Evolutionary conservation across 495 filamentous ascomycete species (phyloP), one percentile per base, ranked within the genome.

Genomic region (Aspergillus incahuasiensis): DNA sequence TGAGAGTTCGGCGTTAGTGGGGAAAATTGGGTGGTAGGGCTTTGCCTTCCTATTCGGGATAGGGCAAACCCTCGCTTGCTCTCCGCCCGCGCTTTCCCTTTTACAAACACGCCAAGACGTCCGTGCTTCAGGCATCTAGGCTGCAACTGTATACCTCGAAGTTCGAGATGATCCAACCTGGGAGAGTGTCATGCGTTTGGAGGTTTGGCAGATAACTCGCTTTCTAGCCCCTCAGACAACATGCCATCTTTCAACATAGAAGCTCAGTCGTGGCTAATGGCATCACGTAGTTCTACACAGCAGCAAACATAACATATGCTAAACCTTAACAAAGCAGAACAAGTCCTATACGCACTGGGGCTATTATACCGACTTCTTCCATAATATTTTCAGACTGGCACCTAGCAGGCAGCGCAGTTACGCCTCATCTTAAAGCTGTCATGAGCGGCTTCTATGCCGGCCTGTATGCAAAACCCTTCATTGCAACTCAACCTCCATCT

Each of bases 401-500:
- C 39, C 41, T 21, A 15, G 19, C 13, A 18, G 54, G 16, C 20
- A 45, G 42, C 15, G 46, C 43, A 49, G 45, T 28, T 35, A 48
- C 48, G 53, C 52, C 47, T 19, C 21, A 35, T 38, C 53, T 22
- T 45, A 35, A 45, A 11, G 2, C 18, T 56, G 32, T 44, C 46
- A 24, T 35, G 30, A 25, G 11, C 45, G 39, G 22, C 22, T 39
- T 39, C 41, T 51, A 20, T 16, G 32, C 32, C 3, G 12, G 9
- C 18, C 38, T n/a, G 5, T 13, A 12, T 6, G 21, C 21, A 8
- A 12, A 9, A 1, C 8, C 18, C 6, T 74, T 54, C 34, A 79
- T 55, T 78, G 72, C 75, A 78, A 74, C 57, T 81, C 78, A 34
- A 79, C 69, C 47, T 75, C 75, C 68, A 81, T 63, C 52, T 70